These are phyloP conservation scores for Phytopythium cucurbitacearum DNA, from an alignment of 352 stramenopile genomes.

Conservation along the genomic window DNA sequence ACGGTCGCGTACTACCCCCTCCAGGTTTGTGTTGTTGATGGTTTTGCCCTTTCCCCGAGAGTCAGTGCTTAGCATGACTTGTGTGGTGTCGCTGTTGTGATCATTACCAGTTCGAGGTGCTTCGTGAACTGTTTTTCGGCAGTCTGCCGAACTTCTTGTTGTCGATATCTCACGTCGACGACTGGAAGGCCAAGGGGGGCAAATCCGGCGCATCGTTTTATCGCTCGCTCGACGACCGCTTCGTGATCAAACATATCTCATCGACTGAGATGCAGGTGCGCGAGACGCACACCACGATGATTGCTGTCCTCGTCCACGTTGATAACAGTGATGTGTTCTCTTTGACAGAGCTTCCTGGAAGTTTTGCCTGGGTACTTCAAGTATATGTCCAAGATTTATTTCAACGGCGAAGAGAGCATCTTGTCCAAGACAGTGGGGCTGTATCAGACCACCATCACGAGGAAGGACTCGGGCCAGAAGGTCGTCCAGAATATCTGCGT, in stretches of 20 bases:
- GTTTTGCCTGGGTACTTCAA: constrained; percentile 93
- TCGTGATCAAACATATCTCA: constrained; percentile 98
- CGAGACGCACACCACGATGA: background rate
- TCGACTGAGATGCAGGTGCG: constrained; percentile 96
- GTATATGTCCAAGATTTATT: constrained; percentile 96
- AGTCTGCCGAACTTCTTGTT: constrained; percentile 63
- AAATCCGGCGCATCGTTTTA: constrained; percentile 97
- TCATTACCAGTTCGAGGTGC: constrained; percentile 81
- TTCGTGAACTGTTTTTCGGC: constrained; percentile 89
- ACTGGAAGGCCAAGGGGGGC: constrained; percentile 93
- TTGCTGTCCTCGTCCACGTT: background rate
- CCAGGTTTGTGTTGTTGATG: constrained; percentile 35
- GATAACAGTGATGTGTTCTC: background rate
- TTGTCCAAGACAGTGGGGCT: constrained; percentile 97
- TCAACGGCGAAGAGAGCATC: constrained; percentile 91
- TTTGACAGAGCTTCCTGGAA: constrained; percentile 69
- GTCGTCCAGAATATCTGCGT: constrained; percentile 91
- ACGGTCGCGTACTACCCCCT: constrained; percentile 73
- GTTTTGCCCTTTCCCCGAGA: background rate
- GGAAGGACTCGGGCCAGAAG: constrained; percentile 88
- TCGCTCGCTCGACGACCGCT: constrained; percentile 93
- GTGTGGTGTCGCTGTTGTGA: background rate
- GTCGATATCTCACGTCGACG: constrained; percentile 75
- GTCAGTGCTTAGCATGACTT: background rate
- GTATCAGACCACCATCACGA: constrained; percentile 96